phyloP scores from a whole-genome alignment of 768 basidiomycete genomes.

The Suillus spraguei region DNA sequence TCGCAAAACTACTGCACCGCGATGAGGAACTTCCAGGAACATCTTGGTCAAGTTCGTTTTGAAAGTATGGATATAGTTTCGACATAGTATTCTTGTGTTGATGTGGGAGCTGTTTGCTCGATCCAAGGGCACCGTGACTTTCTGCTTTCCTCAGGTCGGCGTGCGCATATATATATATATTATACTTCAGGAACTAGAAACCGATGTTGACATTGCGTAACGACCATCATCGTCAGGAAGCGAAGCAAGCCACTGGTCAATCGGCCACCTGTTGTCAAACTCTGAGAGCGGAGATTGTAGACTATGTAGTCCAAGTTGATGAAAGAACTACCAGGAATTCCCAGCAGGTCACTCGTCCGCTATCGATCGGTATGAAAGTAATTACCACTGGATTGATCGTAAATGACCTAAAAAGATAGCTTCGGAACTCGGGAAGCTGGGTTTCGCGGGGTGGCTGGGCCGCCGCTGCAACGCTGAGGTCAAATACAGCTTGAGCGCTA shows the following conservation, averaged over 20 bases:
- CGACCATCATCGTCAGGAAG: background rate
- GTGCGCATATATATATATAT: background rate
- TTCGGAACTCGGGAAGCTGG: background rate
- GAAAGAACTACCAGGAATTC: background rate
- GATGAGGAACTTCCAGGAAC: conserved; percentile 5
- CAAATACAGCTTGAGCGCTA: no score
- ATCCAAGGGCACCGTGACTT: background rate
- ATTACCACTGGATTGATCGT: background rate
- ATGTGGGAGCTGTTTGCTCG: background rate
- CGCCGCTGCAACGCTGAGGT: background rate
- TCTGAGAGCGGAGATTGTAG: background rate
- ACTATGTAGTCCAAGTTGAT: background rate
- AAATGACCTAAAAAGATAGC: background rate
- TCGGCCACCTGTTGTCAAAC: background rate
- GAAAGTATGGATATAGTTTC: conserved; percentile 1
- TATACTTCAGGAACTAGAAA: background rate
- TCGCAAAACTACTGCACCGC: conserved; percentile 24
- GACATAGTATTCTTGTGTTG: background rate
- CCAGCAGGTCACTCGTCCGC: background rate
- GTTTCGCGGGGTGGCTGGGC: background rate
- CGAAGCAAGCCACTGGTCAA: background rate
- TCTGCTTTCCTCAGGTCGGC: background rate
- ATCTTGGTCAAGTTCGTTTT: background rate
- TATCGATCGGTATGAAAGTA: background rate
- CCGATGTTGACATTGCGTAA: background rate